phyloP scores from a whole-genome alignment of 257 asterid genomes.

The Capsicum pubescens region DNA sequence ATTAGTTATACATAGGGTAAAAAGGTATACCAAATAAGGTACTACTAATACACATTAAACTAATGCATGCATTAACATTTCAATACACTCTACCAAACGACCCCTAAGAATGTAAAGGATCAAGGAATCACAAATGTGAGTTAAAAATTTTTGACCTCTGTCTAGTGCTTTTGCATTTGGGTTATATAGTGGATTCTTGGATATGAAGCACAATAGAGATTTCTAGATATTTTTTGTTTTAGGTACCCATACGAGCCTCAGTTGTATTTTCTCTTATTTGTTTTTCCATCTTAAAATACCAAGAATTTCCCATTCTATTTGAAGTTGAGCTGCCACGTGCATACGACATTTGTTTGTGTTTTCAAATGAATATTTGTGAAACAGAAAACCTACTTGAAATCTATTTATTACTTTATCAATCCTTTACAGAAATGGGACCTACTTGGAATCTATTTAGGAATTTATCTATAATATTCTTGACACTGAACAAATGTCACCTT shows the following conservation, averaged over 20 bases:
- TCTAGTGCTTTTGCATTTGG: slow-evolving; percentile 2
- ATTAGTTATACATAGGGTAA: too few relatives aligned
- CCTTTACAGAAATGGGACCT: background rate
- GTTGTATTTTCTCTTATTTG: background rate
- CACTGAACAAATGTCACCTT: too few relatives aligned
- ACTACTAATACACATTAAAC: too few relatives aligned
- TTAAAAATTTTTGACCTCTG: background rate
- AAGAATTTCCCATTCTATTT: slow-evolving; percentile 15
- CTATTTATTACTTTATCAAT: background rate
- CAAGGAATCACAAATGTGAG: slow-evolving; percentile 1
- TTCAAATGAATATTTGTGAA: background rate
- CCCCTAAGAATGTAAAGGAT: background rate
- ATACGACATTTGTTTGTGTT: slow-evolving; percentile 1
- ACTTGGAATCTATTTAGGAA: background rate
- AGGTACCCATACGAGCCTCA: background rate
- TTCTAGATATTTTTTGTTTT: slow-evolving; percentile 19
- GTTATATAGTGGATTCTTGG: slow-evolving; percentile 10
- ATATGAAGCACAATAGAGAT: background rate
- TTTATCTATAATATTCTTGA: too few relatives aligned
- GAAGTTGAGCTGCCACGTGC: slow-evolving; percentile 19
- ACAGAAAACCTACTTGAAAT: slow-evolving; percentile 5
- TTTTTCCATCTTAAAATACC: background rate
- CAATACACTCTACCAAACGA: too few relatives aligned
- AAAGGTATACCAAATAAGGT: too few relatives aligned
- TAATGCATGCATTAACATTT: too few relatives aligned